A percentile compares a stretch with the other conserved stretches of the same genome.
phyloP scores from a whole-genome alignment of 2,329 filamentous ascomycete genomes.

The Fusarium udum region DNA sequence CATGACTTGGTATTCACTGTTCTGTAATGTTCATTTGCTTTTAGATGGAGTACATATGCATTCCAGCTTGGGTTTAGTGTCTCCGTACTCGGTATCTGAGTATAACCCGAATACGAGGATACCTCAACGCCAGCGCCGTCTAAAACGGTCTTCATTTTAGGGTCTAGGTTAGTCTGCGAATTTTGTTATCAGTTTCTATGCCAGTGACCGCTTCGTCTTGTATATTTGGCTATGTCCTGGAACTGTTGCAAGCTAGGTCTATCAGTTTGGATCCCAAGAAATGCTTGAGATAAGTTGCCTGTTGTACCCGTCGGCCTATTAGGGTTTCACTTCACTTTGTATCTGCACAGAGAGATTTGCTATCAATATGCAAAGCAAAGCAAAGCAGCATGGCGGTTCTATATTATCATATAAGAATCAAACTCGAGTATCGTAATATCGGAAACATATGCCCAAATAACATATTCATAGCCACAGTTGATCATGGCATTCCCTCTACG shows the following conservation, averaged over 20 bases:
- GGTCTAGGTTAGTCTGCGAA: not conserved
- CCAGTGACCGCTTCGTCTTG: not conserved
- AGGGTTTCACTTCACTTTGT: not conserved
- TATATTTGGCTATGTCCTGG: not conserved
- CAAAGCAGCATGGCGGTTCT: not conserved
- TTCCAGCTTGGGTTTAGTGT: conserved; percentile 1
- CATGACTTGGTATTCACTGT: not conserved
- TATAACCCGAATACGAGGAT: not conserved
- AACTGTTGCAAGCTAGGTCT: not conserved
- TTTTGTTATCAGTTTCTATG: not conserved
- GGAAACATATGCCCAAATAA: not conserved
- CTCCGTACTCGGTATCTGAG: not conserved
- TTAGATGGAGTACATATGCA: not conserved
- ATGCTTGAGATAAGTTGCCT: not conserved
- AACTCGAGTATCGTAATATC: not conserved
- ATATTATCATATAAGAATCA: no score
- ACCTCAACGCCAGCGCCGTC: not conserved
- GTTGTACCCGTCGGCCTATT: not conserved
- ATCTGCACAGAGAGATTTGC: not conserved
- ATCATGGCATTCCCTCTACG: not conserved
- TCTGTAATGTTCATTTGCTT: not conserved
- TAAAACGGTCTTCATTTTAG: not conserved
- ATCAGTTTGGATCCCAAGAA: not conserved
- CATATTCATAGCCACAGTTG: not conserved
- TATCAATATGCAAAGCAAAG: not conserved